A percentile compares a stretch with the other conserved stretches of the same genome.
Conservation (phyloP, 83 land plant species). For the Thuja plicata region DNA sequence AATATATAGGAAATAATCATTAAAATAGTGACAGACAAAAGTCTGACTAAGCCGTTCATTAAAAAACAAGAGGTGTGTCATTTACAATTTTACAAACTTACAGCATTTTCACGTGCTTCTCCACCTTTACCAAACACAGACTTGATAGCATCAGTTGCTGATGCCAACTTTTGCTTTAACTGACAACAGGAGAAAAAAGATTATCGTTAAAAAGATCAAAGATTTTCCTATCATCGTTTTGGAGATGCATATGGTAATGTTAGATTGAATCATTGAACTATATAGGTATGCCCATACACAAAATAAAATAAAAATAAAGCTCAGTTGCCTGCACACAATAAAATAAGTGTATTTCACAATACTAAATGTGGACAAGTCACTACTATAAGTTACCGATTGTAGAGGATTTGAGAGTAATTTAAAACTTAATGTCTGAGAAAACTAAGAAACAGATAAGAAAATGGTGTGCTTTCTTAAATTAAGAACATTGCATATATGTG, state of each 20-base stretch:
- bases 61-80: neutral
- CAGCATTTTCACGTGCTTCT: constrained; percentile 54
- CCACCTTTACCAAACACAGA: constrained; percentile 85
- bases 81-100: constrained; percentile 35
- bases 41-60: neutral
- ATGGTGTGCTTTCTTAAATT: no score
- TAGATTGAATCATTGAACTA: neutral
- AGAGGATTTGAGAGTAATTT: neutral
- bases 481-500: no score
- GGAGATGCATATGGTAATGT: no score
- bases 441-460: no score
- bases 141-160: constrained; percentile 91
- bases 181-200: constrained; percentile 21
- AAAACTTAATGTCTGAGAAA: neutral
- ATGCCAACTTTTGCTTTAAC: constrained; percentile 78
- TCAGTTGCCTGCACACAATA: neutral
- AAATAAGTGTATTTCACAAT: neutral
- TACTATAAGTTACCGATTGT: neutral
- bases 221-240: neutral
- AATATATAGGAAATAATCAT: neutral
- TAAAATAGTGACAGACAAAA: neutral
- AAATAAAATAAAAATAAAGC: neutral
- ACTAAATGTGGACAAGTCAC: neutral
- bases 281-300: no score
- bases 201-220: neutral